phyloP scores from a whole-genome alignment of 495 filamentous ascomycete genomes.

The Aspergillus ellipticus region DNA sequence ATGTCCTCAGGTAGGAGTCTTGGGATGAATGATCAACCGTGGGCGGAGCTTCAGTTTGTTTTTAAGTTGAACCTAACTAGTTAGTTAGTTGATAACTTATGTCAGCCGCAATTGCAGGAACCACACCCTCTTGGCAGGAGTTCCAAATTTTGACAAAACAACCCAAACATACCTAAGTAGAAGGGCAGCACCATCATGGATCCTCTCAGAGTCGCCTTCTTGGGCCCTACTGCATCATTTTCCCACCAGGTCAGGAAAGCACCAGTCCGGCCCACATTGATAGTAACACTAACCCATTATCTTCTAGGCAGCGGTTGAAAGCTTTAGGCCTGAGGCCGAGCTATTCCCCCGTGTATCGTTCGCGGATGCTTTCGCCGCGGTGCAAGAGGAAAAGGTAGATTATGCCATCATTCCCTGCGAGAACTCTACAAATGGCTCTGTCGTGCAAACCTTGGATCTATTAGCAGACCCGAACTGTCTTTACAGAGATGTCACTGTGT shows the following conservation, averaged over 20 bases:
- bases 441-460: constrained; percentile 82
- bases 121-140: background rate
- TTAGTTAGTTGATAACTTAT: constrained; percentile 1
- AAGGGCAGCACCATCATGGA: constrained; percentile 11
- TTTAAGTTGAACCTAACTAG: background rate
- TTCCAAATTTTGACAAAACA: background rate
- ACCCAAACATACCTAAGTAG: background rate
- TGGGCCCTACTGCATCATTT: constrained; percentile 83
- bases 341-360: constrained; percentile 57
- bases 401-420: constrained; percentile 92
- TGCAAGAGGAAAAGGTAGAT: constrained; percentile 58
- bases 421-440: constrained; percentile 90
- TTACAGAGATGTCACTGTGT: constrained; percentile 66
- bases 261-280: constrained; percentile 8
- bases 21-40: background rate
- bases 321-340: constrained; percentile 52
- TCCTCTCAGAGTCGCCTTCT: constrained; percentile 59
- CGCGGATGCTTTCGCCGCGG: constrained; percentile 71
- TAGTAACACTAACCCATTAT: constrained; percentile 13
- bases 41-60: background rate
- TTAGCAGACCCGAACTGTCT: constrained; percentile 64
- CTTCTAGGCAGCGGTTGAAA: constrained; percentile 61
- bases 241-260: constrained; percentile 76
- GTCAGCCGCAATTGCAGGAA: background rate
- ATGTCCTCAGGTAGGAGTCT: too few relatives aligned